Percentiles rank a stretch among this genome's conserved stretches.
Conservation (phyloP, 2,329 filamentous ascomycete species). For the Fusarium falciforme region DNA sequence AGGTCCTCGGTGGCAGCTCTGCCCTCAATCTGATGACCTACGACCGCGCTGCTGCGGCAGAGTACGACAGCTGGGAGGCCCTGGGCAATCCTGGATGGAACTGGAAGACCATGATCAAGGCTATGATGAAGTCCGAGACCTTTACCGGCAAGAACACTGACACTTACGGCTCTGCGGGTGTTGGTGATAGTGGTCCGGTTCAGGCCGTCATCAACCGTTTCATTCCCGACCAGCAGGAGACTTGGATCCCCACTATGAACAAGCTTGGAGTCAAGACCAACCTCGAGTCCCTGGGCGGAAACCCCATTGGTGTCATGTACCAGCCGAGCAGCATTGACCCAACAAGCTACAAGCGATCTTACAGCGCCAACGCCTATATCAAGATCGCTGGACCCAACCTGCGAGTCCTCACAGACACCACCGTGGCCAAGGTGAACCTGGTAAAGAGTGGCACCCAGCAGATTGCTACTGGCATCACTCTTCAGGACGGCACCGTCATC, state of each 20-base stretch:
- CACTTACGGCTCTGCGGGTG: constrained; percentile 22
- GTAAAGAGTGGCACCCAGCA: constrained; percentile 32
- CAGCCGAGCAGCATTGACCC: constrained; percentile 61
- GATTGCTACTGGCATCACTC: constrained; percentile 32
- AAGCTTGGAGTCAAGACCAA: constrained; percentile 51
- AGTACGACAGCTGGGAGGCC: constrained; percentile 53
- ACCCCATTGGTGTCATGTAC: constrained; percentile 59
- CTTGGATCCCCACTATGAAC: constrained; percentile 57
- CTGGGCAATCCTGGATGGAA: constrained; percentile 52
- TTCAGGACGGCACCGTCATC: constrained; percentile 17
- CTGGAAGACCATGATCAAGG: constrained; percentile 50
- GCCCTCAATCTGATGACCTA: constrained; percentile 47
- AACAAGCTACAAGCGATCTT: constrained; percentile 58
- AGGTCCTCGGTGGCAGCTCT: constrained; percentile 60
- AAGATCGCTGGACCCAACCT: constrained; percentile 55
- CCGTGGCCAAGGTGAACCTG: constrained; percentile 33
- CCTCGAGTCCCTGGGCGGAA: constrained; percentile 58
- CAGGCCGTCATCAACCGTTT: constrained; percentile 53
- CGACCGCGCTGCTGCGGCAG: constrained; percentile 49
- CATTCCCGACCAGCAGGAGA: constrained; percentile 55
- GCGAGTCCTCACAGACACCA: constrained; percentile 32
- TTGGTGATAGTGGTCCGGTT: constrained; percentile 18
- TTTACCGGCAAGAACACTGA: constrained; percentile 31
- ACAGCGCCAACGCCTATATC: constrained; percentile 59
- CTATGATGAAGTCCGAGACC: constrained; percentile 43